Percentiles rank a stretch among this genome's conserved stretches.
phyloP scores from a whole-genome alignment of 208 protist species.

The Strigomonas galati region DNA sequence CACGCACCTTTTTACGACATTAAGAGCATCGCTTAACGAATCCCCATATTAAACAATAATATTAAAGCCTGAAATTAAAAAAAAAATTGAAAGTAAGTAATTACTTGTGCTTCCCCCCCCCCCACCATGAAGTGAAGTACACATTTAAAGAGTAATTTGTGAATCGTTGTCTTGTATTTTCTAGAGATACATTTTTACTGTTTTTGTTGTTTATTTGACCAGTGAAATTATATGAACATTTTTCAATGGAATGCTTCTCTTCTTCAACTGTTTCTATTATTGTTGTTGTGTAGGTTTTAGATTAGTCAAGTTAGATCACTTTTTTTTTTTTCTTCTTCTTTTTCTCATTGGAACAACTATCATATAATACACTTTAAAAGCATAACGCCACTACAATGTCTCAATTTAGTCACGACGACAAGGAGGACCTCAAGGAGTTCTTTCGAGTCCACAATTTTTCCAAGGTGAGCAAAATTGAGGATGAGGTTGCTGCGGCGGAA shows the following conservation, averaged over 20 bases:
- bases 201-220: constrained; percentile 2
- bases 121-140: too few species aligned
- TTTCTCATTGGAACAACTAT: not conserved
- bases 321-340: constrained; percentile 7
- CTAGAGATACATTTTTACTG: too few species aligned
- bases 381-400: not conserved
- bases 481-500: constrained; percentile 18
- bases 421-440: constrained; percentile 43
- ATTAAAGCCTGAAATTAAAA: too few species aligned
- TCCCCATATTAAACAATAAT: not conserved
- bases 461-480: constrained; percentile 38
- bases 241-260: too few species aligned
- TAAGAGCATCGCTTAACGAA: constrained; percentile 12
- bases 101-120: too few species aligned
- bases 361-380: not conserved
- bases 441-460: constrained; percentile 53
- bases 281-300: too few species aligned
- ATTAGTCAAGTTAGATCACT: too few species aligned
- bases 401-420: constrained; percentile 18
- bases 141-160: constrained; percentile 5
- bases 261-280: not conserved
- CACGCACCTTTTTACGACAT: constrained; percentile 61
- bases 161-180: too few species aligned
- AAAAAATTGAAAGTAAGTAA: too few species aligned
- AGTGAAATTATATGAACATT: too few species aligned